These are phyloP conservation scores for Botrytis galanthina DNA, from an alignment of 2,329 filamentous ascomycete species.

Conservation along the genomic window DNA sequence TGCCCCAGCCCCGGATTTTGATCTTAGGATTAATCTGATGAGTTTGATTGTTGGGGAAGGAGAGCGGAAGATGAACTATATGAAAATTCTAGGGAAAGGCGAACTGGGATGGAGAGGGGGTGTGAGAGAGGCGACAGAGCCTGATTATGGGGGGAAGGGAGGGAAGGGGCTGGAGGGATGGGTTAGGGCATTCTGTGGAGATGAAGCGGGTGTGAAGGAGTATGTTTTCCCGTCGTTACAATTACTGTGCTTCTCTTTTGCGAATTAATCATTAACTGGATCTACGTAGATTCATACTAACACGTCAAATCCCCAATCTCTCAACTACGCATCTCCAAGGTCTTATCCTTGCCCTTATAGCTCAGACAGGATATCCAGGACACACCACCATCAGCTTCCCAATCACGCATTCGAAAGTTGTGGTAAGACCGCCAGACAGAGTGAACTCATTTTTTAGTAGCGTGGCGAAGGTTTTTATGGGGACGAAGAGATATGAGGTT, in stretches of 20 bases:
- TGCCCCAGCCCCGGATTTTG: conserved; percentile 47
- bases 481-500: conserved; percentile 55
- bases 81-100: conserved; percentile 49
- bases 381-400: conserved; percentile 50
- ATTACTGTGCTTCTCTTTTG: neutral
- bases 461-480: conserved; percentile 51
- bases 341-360: conserved; percentile 51
- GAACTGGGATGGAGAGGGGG: conserved; percentile 50
- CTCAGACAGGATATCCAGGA: conserved; percentile 50
- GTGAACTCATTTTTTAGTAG: conserved; percentile 49
- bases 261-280: neutral
- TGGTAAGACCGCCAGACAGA: conserved; percentile 49
- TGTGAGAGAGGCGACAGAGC: conserved; percentile 24
- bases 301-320: conserved; percentile 54
- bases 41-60: conserved; percentile 51
- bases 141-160: conserved; percentile 23
- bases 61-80: conserved; percentile 48
- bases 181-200: conserved; percentile 32
- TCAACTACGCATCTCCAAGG: conserved; percentile 56
- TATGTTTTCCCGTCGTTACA: conserved; percentile 20
- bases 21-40: conserved; percentile 55
- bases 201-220: conserved; percentile 31
- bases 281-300: conserved; percentile 46
- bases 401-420: conserved; percentile 49
- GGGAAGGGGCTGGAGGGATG: conserved; percentile 25